Conservation (phyloP, 2,329 filamentous ascomycete species). For the Cercospora zeae-maydis region DNA sequence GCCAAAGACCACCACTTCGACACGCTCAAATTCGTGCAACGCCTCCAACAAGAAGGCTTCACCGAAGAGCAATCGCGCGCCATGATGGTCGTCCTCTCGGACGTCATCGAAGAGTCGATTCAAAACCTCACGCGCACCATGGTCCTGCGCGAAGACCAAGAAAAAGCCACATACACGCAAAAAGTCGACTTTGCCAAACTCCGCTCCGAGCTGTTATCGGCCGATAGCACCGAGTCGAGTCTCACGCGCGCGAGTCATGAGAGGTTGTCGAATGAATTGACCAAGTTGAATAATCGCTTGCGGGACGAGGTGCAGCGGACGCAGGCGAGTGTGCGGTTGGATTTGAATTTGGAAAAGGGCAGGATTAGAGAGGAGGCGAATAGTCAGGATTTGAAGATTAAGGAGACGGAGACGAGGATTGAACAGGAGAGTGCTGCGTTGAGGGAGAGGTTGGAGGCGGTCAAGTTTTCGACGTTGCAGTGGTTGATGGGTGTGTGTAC, state of each 20-base stretch:
- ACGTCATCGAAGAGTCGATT: slow-evolving; percentile 96
- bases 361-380: slow-evolving; percentile 94
- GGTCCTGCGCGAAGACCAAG: slow-evolving; percentile 91
- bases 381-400: slow-evolving; percentile 94
- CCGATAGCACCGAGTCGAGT: slow-evolving; percentile 85
- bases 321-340: slow-evolving; percentile 85
- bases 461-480: slow-evolving; percentile 97
- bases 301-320: slow-evolving; percentile 93
- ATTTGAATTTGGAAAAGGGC: slow-evolving; percentile 94
- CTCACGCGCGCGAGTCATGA: slow-evolving; percentile 88
- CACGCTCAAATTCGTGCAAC: slow-evolving; percentile 93
- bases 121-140: slow-evolving; percentile 96
- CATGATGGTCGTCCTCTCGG: slow-evolving; percentile 97
- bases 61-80: slow-evolving; percentile 92
- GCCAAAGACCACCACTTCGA: slow-evolving; percentile 91
- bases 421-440: slow-evolving; percentile 93
- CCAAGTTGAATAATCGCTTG: slow-evolving; percentile 83
- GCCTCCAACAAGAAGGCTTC: slow-evolving; percentile 85
- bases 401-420: slow-evolving; percentile 97
- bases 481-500: slow-evolving; percentile 85
- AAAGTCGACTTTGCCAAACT: slow-evolving; percentile 99
- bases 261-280: slow-evolving; percentile 86
- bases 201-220: slow-evolving; percentile 85
- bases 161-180: slow-evolving; percentile 71
- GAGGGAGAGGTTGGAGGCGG: slow-evolving; percentile 87